Evolutionary conservation across 2,329 filamentous ascomycete genomes (phyloP), one percentile per base, ranked within the genome.

Genomic region (Colletotrichum kahawae): DNA sequence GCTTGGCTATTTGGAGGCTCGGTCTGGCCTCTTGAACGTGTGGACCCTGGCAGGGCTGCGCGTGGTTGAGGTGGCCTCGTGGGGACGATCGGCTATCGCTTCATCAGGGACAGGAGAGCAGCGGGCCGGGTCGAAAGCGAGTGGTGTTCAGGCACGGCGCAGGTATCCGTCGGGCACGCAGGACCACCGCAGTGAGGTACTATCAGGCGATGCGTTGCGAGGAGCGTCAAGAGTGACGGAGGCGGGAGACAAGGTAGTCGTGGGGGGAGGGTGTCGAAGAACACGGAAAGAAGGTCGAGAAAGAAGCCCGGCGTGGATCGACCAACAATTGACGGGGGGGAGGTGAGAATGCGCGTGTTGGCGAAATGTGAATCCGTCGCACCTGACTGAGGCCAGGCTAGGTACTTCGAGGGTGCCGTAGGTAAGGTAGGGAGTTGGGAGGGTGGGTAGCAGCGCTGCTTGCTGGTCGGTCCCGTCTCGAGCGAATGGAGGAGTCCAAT

Each of bases 31-130:
- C 69, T 70, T 43, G 57, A 72, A 67, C 56, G 69, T 72, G 73
- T 75, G 73, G 73, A 75, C 73, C 73, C 63, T 64, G 48, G 43
- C 73, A 72, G 73, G 73, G 69, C 73, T 75, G 63, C 31, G 34
- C 63, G 69, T 71, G 27, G 48, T 64, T 72, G 69, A 75, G 73
- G 73, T 64, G 63, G 73, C 73, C 73, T 75, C 73, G 73, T 73
- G 63, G 73, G 64, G 73, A 72, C 21, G 69, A 67, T 75, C 73
- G 69, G 69, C 73, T 75, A 75, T 65, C 63, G 73, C 54, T 75
- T 75, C 73, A 75, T 75, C 73, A 75, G 73, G 73, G 70, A 72
- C 73, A 67, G 70, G 33, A 59, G 69, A 75, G 62, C 34, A 38
- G 38, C 56, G 56, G 63, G 43, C 62, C 57, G 14, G 48, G 29